phyloP scores from a whole-genome alignment of 2,329 filamentous ascomycete genomes.

The Rhinocladiella similis region DNA sequence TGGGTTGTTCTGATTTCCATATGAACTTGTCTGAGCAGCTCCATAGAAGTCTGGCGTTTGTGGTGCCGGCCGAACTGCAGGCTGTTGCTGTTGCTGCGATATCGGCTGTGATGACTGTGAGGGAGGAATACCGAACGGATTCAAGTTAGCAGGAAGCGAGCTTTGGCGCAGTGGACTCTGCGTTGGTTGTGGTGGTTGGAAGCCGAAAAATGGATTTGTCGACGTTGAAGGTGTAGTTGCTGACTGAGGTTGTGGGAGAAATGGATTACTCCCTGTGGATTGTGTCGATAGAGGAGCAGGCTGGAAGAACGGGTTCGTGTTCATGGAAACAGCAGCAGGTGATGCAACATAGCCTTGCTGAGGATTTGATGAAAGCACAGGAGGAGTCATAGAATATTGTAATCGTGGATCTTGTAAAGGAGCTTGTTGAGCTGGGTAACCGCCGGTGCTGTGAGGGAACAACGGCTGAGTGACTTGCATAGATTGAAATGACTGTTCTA shows the following conservation, averaged over 20 bases:
- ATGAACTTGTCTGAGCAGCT: conserved; percentile 26
- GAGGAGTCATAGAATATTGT: conserved; percentile 47
- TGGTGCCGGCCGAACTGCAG: conserved; percentile 10
- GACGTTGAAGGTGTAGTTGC: conserved; percentile 16
- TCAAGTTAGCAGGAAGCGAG: conserved; percentile 14
- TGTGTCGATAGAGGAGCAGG: conserved; percentile 24
- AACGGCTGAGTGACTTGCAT: conserved; percentile 70
- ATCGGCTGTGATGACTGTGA: conserved; percentile 13
- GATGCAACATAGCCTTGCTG: conserved; percentile 34
- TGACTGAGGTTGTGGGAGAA: conserved; percentile 17
- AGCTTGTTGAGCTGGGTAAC: conserved; percentile 46
- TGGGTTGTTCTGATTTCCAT: conserved; percentile 27
- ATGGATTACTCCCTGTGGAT: conserved; percentile 29
- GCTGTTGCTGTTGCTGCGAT: conserved; percentile 18
- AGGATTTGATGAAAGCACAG: conserved; percentile 29
- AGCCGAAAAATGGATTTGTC: conserved; percentile 26
- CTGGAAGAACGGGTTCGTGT: conserved; percentile 48
- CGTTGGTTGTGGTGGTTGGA: conserved; percentile 19
- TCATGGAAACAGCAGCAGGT: conserved; percentile 20
- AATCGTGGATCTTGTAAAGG: conserved; percentile 40
- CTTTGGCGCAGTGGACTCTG: conserved; percentile 24
- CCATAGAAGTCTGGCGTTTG: conserved; percentile 22
- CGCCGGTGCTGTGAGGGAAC: conserved; percentile 76
- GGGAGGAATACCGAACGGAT: conserved; percentile 30
- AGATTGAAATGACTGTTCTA: conserved; percentile 73